Percentiles rank a stretch among this genome's conserved stretches.
phyloP scores from a whole-genome alignment of 306 rosid genomes.

The Cucumis melo region DNA sequence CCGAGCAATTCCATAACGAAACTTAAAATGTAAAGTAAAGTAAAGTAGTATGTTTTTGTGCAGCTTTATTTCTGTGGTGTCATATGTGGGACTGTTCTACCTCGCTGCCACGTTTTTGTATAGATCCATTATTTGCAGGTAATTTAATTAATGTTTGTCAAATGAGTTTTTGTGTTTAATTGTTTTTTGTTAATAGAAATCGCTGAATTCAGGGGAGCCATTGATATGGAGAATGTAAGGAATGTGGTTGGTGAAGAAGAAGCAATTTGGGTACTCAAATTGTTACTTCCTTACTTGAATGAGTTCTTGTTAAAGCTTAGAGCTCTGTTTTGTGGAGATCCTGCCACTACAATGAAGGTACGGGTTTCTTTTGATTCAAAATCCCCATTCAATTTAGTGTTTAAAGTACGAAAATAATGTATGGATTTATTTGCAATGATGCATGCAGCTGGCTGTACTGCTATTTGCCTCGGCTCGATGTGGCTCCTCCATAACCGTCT shows the following conservation, averaged over 20 bases:
- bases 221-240: slow-evolving; percentile 30
- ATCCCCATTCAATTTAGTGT: no score
- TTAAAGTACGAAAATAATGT: background rate
- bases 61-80: slow-evolving; percentile 79
- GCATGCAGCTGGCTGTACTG: slow-evolving; percentile 69
- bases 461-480: slow-evolving; percentile 82
- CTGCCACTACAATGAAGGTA: slow-evolving; percentile 77
- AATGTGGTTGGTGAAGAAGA: slow-evolving; percentile 73
- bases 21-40: background rate
- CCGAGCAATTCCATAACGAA: background rate
- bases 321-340: slow-evolving; percentile 86
- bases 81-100: slow-evolving; percentile 63
- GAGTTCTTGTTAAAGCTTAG: slow-evolving; percentile 62
- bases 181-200: background rate
- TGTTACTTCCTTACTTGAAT: slow-evolving; percentile 71
- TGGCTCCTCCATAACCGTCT: slow-evolving; percentile 69
- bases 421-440: background rate
- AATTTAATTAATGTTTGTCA: background rate
- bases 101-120: slow-evolving; percentile 67
- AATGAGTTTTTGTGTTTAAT: background rate
- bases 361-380: no score
- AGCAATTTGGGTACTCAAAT: slow-evolving; percentile 66
- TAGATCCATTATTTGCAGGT: slow-evolving; percentile 75
- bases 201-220: slow-evolving; percentile 31
- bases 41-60: background rate